Evolutionary conservation across 495 filamentous ascomycete species (phyloP), one percentile per base, ranked within the genome.

Genomic region (Aspergillus carlsbadensis): DNA sequence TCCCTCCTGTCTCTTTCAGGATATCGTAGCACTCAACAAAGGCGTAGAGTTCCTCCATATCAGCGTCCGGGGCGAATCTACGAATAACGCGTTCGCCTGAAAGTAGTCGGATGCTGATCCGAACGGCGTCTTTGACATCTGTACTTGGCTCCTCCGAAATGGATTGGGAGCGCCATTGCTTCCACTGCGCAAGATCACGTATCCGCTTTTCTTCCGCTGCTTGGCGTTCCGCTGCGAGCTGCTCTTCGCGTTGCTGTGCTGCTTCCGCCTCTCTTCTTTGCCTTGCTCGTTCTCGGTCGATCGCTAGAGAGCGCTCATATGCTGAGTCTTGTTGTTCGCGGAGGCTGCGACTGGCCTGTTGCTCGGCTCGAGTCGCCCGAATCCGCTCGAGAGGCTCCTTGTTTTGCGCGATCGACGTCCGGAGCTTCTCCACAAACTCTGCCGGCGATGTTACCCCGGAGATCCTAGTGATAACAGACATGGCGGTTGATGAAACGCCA

Each of bases 1-100:
- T 24, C 50, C 18, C 26, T 29, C 18, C 26, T 29, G 53, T 20
- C 47, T 71, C 74, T 31, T 76, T 68, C 8, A 92, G 57, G 0
- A 86, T 54, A 49, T 91, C 87, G 67, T 93, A 87, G 70, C 94
- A 98, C 65, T 98, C 95, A 2, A 98, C 92, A 71, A 95, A 96
- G 1, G 93, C 95, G 71, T 98, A 98, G 0, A 98, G 71, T 63
- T 96, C 92, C 66, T 98, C 94, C 24, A 98, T 72, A 1, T 76
- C 75, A 1, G 86, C 82, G 2, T 82, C 74, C 3, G 78, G 73
- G 1, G 74, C 61, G 62, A 98, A 98, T 45, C 77, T 80, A 29
- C 93, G 82, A 54, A 93, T 82, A 2, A 96, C 79, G 1, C 92
- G 77, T 45, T 90, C 83, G 1, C 85, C 87, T 29, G 77, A 78